Evolutionary conservation across 768 basidiomycete genomes (phyloP), one percentile per base, ranked within the genome.

Genomic region (Termitomyces titanicus): DNA sequence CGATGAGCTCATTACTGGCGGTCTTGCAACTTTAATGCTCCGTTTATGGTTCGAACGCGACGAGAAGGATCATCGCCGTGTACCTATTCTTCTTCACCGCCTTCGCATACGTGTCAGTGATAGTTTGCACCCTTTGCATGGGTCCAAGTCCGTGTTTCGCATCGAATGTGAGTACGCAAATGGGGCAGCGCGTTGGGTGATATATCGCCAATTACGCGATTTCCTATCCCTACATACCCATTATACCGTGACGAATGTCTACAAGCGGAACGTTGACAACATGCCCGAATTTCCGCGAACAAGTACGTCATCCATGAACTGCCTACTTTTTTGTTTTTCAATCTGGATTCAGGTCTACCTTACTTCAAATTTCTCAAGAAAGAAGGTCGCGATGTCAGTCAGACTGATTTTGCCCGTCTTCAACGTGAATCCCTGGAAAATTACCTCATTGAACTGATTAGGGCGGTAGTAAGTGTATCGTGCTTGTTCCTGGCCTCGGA

Each of bases 131-230:
- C 90, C 92, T 5, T 74, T 90, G 59, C 83, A 92, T 58, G 79
- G 82, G 20, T 73, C 82, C 43, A 89, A 89, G 65, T 84, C 90
- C 5, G 85, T 92, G 2, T 95, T 95, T 67, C 83, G 92, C 15
- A 93, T 95, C 61, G 93, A 95, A 70, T 98, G 94, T 67, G 92
- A 97, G 70, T 98, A 99, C 68, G 96, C 93, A 0, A 94, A 96
- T 60, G 93, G 93, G 20, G 86, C 88, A 12, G 85, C 81, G 65
- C 77, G 94, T 68, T 99, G 97, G 96, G 95, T 97, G 27, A 80
- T 93, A n/a, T 94, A 94, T 70, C 86, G 96, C 50, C 88, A 95
- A 71, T 78, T 97, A 51, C 85, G 92, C 58, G 96, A 98, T 68
- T 97, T 99, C 65, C 52, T 96, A 44, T 88, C 88, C 24, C 71